Percentiles rank a stretch among this genome's conserved stretches.
Evolutionary conservation across 495 filamentous ascomycete genomes (phyloP).

Genomic region (Aspergillus olivimuriae): DNA sequence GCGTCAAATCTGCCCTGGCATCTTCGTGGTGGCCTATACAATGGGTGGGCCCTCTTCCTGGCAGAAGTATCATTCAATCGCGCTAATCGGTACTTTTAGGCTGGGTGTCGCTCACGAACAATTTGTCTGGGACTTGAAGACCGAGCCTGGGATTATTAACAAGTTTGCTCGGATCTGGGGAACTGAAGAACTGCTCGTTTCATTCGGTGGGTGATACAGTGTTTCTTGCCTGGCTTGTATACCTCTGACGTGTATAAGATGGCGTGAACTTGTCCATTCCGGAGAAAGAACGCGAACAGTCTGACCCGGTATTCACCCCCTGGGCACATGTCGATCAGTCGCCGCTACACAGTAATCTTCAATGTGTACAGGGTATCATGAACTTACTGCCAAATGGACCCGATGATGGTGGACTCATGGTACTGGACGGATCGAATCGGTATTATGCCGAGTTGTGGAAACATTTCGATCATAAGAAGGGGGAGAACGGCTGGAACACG

Average conservation of each 20-base stretch:
- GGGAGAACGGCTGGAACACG: slow-evolving; percentile 29
- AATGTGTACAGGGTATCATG: slow-evolving; percentile 41
- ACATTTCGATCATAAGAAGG: slow-evolving; percentile 24
- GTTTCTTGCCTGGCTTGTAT: not conserved
- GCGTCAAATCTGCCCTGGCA: slow-evolving; percentile 31
- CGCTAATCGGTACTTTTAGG: too few species aligned
- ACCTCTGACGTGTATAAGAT: not conserved
- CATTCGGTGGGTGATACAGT: slow-evolving; percentile 33
- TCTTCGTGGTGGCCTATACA: too few species aligned
- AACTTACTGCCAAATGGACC: slow-evolving; percentile 38
- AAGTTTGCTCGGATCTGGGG: slow-evolving; percentile 37
- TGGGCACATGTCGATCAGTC: slow-evolving; percentile 46
- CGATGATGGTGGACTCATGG: slow-evolving; percentile 37
- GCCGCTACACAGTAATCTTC: slow-evolving; percentile 35
- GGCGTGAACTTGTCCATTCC: too few species aligned
- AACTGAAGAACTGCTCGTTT: slow-evolving; percentile 38
- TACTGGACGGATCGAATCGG: slow-evolving; percentile 29
- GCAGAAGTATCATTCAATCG: too few species aligned
- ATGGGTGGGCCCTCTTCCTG: too few species aligned
- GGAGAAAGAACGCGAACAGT: too few species aligned
- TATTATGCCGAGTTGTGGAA: slow-evolving; percentile 32
- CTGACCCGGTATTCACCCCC: too few species aligned
- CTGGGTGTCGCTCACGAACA: slow-evolving; percentile 36
- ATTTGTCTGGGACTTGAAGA: slow-evolving; percentile 36
- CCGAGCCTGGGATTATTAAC: slow-evolving; percentile 34